Evolutionary conservation across 2,329 filamentous ascomycete genomes (phyloP).

Genomic region (Phaeoacremonium minimum): DNA sequence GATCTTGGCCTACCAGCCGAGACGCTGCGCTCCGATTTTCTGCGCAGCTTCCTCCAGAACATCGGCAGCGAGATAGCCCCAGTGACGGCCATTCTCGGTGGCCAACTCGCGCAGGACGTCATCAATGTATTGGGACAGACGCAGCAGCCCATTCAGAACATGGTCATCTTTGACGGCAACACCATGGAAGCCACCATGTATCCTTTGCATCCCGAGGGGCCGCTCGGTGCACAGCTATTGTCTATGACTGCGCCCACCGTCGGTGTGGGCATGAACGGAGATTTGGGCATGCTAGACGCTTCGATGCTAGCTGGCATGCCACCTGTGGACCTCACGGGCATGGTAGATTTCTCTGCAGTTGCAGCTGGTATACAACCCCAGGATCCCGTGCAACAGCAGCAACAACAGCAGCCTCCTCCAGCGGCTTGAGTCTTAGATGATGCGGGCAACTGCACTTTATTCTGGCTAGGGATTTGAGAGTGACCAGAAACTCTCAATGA

Average conservation of each 20-base stretch:
- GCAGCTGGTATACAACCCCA: too few species aligned
- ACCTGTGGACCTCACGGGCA: constrained; percentile 9
- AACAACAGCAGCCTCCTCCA: too few species aligned
- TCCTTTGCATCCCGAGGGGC: constrained; percentile 68
- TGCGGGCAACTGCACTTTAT: too few species aligned
- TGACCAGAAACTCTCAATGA: too few species aligned
- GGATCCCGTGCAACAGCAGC: too few species aligned
- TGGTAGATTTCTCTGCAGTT: constrained; percentile 20
- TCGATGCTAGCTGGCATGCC: constrained; percentile 9
- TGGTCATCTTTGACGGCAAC: constrained; percentile 86
- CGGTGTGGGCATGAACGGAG: constrained; percentile 10
- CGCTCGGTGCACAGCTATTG: constrained; percentile 45
- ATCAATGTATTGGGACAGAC: constrained; percentile 91
- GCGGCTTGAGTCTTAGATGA: too few species aligned
- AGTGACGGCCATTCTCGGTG: constrained; percentile 84
- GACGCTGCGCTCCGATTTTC: constrained; percentile 64
- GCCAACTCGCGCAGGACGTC: constrained; percentile 88
- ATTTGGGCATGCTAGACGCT: constrained; percentile 7
- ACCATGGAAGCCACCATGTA: constrained; percentile 75
- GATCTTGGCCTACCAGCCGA: constrained; percentile 66
- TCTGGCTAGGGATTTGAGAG: too few species aligned
- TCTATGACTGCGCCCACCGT: constrained; percentile 6
- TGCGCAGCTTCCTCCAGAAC: constrained; percentile 83
- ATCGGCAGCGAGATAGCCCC: constrained; percentile 80
- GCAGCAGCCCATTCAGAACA: constrained; percentile 94